Evolutionary conservation across 306 rosid species (phyloP), one percentile per base, ranked within the genome.

Genomic region (Rubus parviflorus): DNA sequence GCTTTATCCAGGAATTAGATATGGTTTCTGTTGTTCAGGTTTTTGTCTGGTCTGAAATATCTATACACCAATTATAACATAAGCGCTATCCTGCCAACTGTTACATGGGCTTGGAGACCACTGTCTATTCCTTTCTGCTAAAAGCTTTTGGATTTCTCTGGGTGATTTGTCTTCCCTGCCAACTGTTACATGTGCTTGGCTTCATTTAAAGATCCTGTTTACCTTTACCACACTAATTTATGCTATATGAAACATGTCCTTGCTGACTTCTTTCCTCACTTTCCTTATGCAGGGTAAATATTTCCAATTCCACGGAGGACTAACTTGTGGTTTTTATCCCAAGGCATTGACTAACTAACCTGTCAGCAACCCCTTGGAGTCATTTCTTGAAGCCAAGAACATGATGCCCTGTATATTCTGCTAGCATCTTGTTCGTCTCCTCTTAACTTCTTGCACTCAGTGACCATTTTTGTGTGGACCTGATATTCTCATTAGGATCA

Each of bases 271-370:
- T 42, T 72, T 86, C 72, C 13, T 48, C 68, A 23, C 75, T 75
- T 61, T 77, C 60, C 62, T 68, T 67, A 54, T 85, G 84, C 90
- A 85, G 85, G 90, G 72, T 84, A 78, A 71, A 52, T 68, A 20
- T 37, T 8, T 65, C 16, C 75, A 52, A 46, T 63, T 49, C 64
- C 68, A 40, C 2, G 8, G 68, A 45, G 8, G 67, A 49, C 72
- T 75, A 73, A 62, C 46, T 73, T 57, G 30, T 67, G 66, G 65
- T 75, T 85, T 37, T 53, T 53, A 52, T 22, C 60, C 37, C 48
- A 25, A 61, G 66, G 70, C 17, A 38, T 77, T 58, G n/a, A 64
- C 41, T 25, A 66, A 77, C 20, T 6, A 13, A 69, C 8, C 47
- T 61, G 45, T 73, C 17, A 19, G 41, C 58, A 19, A 58, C 53